These are phyloP conservation scores for Neofusicoccum sp. DNA, from an alignment of 2,329 filamentous ascomycete species.

Conservation along the genomic window DNA sequence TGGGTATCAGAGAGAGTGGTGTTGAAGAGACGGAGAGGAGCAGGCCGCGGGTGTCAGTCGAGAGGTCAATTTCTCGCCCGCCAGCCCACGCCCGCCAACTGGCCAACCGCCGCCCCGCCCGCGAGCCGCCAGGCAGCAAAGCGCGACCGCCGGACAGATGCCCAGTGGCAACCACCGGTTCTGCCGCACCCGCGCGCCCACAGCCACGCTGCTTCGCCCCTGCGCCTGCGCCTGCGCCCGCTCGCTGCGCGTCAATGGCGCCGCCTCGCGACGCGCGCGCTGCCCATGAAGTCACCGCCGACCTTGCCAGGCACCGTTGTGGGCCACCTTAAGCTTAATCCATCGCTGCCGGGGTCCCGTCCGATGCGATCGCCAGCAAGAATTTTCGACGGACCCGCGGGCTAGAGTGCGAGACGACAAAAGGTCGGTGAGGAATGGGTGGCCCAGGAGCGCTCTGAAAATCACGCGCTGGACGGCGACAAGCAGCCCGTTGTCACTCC, in stretches of 20 bases:
- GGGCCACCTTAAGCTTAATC: conserved; percentile 21
- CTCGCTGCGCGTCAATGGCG: not conserved
- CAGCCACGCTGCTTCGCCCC: not conserved
- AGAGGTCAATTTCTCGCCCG: conserved; percentile 14
- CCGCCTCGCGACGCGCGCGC: too few relatives aligned
- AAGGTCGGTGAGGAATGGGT: conserved; percentile 3
- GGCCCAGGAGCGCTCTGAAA: not conserved
- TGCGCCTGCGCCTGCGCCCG: not conserved
- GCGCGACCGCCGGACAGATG: not conserved
- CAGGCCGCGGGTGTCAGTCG: not conserved
- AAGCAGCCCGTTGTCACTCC: not conserved
- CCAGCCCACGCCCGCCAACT: not conserved
- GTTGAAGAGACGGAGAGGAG: conserved; percentile 1
- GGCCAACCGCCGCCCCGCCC: not conserved
- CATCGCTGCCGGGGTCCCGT: not conserved
- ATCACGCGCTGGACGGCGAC: conserved; percentile 7
- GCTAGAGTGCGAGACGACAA: not conserved
- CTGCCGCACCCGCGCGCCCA: not conserved
- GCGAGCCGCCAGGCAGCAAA: conserved; percentile 1
- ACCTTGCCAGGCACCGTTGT: not conserved
- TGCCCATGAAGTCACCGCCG: conserved; percentile 7
- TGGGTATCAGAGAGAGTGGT: not conserved
- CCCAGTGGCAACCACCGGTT: not conserved
- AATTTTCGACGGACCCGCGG: not conserved
- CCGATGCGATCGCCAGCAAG: not conserved